Base-by-base conservation (phyloP, 1,139 yeast genomes). In the Lodderomyces elongisporus region DNA sequence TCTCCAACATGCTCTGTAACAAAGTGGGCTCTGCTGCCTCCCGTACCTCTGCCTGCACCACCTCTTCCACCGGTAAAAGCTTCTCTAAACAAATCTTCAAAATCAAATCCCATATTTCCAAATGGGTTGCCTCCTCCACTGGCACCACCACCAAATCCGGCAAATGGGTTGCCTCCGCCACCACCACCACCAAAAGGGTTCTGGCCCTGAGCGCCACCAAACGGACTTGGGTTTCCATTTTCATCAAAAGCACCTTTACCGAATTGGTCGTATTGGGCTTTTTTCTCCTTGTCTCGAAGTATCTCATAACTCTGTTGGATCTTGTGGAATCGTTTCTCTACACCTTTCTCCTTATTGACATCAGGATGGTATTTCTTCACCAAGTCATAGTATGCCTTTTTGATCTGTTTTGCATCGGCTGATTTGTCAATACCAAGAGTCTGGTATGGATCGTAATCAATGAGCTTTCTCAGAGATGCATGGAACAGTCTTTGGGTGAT, bases 351-450 rank as follows among this genome's bases (percentile, higher is more conserved):
- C 58, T 91, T 91, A 60, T 91, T 91, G 34, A 91, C 85, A 63
- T 91, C 99, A 1, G 99, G 99, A 59, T 91, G 99, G 58, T 69
- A 85, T 57, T 91, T 78, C 58, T 93, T 93, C 15, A 96, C 98
- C 43, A 91, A 66, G 51, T 87, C 84, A 55, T 88, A 88, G 62
- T 91, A 91, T 5, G 96, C 94, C 60, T 87, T 88, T 58, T 91
- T 91, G 60, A 91, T 89, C 23, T 88, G 94, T 23, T 84, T 73
- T n/a, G 81, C 67, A 15, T 81, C 73, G 0, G 98, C 93, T 34
- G 56, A 56, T 43, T 74, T 75, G 25, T 74, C 76, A 24, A 91
- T 85, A 4, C 97, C 97, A 33, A 91, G 66, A 0, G 79, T 76
- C 40, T 77, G 69, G 58, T 91, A 93, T 1, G 99, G 99, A 54